Evolutionary conservation across 1,139 yeast genomes (phyloP), one percentile per base, ranked within the genome.

Genomic region (Citeromyces siamensis): DNA sequence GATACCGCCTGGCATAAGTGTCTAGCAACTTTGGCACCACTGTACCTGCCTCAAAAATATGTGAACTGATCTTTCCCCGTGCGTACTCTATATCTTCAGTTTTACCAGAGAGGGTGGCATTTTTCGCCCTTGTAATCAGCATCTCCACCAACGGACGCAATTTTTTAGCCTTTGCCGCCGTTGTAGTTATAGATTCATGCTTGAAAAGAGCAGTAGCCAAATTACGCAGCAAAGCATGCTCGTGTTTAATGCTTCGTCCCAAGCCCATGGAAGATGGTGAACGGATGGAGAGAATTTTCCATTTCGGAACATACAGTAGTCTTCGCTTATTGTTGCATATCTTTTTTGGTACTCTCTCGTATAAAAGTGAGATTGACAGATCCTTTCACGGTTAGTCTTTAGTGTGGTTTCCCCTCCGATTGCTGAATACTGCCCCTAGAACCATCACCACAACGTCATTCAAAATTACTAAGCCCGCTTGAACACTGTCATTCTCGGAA

Each of bases 121-220:
- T 49, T 47, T 62, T 56, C 18, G 77, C 72, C 46, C 67, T 61
- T 7, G 71, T 64, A 44, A 76, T 72, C 36, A 75, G 50, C 40
- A 70, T 64, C 44, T 77, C 84, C 9, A 75, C 69, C 20, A 65
- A 55, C 12, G 66, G 59, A 40, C 72, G 76, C 0, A 84, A 69
- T 44, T 74, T 75, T 52, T 74, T 75, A 36, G 86, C 85, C 53
- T 78, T 78, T 29, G 82, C 80, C 45, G 71, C 71, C 2, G 90
- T 80, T 1, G 88, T 78, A 7, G 72, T 66, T 40, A 80, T 71
- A 13, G 79, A 66, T 46, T 79, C 88, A 48, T 78, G 73, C 51
- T 75, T 75, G 32, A 80, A 61, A 35, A 80, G 55, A n/a, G 80
- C 74, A 4, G 82, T 66, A 20, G 74, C 81, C 47, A 80, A 57